These are phyloP conservation scores for Gorgonomyces haynaldii DNA, from an alignment of 192 early-diverging fungal species.

Conservation along the genomic window DNA sequence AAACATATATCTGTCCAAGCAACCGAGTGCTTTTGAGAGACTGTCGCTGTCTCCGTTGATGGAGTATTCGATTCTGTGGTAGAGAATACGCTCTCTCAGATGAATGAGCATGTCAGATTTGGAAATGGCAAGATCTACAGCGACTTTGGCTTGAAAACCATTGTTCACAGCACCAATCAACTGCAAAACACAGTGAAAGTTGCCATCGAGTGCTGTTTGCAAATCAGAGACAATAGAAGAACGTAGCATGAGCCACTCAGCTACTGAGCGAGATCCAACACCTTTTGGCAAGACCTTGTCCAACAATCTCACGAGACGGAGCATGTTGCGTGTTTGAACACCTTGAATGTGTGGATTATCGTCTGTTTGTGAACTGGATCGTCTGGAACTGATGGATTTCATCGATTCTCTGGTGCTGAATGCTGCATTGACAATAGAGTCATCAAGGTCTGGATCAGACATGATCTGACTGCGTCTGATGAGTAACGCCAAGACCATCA, in stretches of 20 bases:
- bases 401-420: no score
- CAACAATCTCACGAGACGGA: slow-evolving; percentile 43
- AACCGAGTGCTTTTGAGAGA: slow-evolving; percentile 33
- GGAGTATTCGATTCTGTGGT: slow-evolving; percentile 44
- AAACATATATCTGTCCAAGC: slow-evolving; percentile 49
- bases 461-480: slow-evolving; percentile 43
- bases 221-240: slow-evolving; percentile 41
- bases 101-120: slow-evolving; percentile 47
- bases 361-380: no score
- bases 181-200: slow-evolving; percentile 35
- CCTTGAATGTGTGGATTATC: no score
- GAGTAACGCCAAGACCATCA: slow-evolving; percentile 44
- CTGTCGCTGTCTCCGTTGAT: slow-evolving; percentile 16
- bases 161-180: slow-evolving; percentile 31
- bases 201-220: slow-evolving; percentile 41
- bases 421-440: no score
- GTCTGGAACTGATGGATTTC: no score
- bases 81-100: slow-evolving; percentile 44
- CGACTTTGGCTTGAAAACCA: slow-evolving; percentile 32
- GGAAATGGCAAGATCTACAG: slow-evolving; percentile 42
- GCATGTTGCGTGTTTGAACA: no score
- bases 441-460: slow-evolving; percentile 15
- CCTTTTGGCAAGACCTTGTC: slow-evolving; percentile 21
- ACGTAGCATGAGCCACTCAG: slow-evolving; percentile 44
- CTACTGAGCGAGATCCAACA: slow-evolving; percentile 23